Evolutionary conservation across 2,329 filamentous ascomycete genomes (phyloP), one percentile per base, ranked within the genome.

Genomic region (Fusarium oligoseptatum): DNA sequence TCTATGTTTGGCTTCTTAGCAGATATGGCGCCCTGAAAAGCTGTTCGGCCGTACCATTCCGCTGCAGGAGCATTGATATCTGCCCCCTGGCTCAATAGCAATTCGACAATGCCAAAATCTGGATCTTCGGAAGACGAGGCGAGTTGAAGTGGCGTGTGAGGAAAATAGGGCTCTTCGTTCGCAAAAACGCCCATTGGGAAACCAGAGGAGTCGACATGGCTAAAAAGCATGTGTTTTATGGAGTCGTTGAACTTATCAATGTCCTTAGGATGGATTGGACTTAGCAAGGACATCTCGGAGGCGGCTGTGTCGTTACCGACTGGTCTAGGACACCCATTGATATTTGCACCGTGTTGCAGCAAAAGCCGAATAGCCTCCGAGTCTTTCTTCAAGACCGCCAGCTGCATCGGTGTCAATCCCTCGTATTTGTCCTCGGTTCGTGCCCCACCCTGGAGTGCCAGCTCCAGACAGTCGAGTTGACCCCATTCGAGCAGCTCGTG

Each of bases 191-290:
- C 24, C 48, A 29, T 52, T 4, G 1, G 1, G 15, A 34, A 39
- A 43, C 50, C 27, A 0, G 48, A 52, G 15, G 24, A 27, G 9
- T n/a, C 3, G 3, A 29, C 6, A 29, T n/a, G 48, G 22, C n/a
- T 14, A 12, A 27, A 1, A 29, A 55, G 9, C 50, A 12, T n/a
- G 50, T 8, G 6, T 4, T 29, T 20, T 9, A 3, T 12, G 50
- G n/a, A 3, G 3, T 55, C 50, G 1, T 4, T 0, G 11, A 6
- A 14, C 6, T 3, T 1, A 3, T 8, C 0, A 43, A 43, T n/a
- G 3, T n/a, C 17, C 4, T 11, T 1, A 41, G 1, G 2, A 1
- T 4, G 17, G 37, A n/a, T 9, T 20, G 17, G 39, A 15, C 20
- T 22, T 48, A 14, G 43, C 0, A 14, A 48, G 14, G 3, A 4